Conservation (phyloP, 345 rosid genomes). For the Populus ilicifolia region DNA sequence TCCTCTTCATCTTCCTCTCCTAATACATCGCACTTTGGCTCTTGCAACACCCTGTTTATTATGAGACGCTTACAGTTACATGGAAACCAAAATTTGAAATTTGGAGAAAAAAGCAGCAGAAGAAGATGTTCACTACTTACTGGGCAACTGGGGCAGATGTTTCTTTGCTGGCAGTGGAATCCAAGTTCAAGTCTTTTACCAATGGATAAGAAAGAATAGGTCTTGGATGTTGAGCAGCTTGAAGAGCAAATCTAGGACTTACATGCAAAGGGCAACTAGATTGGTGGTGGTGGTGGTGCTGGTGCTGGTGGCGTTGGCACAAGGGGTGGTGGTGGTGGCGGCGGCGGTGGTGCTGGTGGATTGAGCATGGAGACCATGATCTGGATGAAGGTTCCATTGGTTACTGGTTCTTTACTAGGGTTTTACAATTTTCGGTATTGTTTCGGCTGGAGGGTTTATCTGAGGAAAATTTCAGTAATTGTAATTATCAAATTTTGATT, state of each 20-base stretch:
- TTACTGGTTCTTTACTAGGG: neutral
- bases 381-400: conserved; percentile 20
- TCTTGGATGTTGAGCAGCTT: conserved; percentile 1
- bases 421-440: neutral
- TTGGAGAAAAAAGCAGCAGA: neutral
- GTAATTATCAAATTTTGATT: too few species aligned
- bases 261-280: conserved; percentile 2
- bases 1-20: conserved; percentile 21
- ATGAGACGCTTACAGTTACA: neutral
- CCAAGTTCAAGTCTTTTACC: conserved; percentile 12
- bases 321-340: conserved; percentile 16
- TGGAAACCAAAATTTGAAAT: neutral
- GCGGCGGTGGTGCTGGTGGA: conserved; percentile 19
- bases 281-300: conserved; percentile 19
- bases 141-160: neutral
- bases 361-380: conserved; percentile 4
- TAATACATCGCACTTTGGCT: conserved; percentile 28
- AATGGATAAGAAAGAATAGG: neutral
- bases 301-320: neutral
- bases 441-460: too few species aligned
- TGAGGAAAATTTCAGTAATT: too few species aligned
- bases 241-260: conserved; percentile 8
- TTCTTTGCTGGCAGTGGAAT: neutral
- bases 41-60: conserved; percentile 25
- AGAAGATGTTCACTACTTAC: conserved; percentile 21